Base-by-base conservation (phyloP, 345 rosid genomes). In the Mercurialis annua region DNA sequence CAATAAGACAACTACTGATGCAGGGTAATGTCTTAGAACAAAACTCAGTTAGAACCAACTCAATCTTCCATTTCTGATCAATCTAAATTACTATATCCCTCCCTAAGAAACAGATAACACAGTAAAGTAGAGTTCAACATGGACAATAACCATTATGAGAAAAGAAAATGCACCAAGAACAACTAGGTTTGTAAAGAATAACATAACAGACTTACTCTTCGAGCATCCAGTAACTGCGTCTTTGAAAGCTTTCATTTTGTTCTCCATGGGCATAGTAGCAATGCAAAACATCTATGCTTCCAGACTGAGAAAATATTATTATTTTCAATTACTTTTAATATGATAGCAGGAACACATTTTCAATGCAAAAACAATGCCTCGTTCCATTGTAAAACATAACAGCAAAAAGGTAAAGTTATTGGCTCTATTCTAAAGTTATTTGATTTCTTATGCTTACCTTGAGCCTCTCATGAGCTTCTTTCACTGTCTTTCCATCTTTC, bases 221-320 rank as follows among this genome's bases (percentile, higher is more conserved):
- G 76, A 94, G 99, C 95, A 89, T 76, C 97, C 99, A 94, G 64
- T 94, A 94, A 69, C 95, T 86, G 80, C 99, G 90, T 56, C 99
- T 86, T 70, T 91, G 99, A 74, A 94, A 94, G 75, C 78, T 84
- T 71, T 89, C 95, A 62, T 89, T 82, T 9, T 87, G 87, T 79
- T 91, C 92, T 59, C 97, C 97, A 71, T 91, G 99, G 4, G 99
- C 97, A 86, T 94, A 94, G 73, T 94, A 94, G 73, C 97, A 91
- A 75, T 94, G 99, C 75, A 94, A 73, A 63, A 91, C 97, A 68
- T 94, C 99, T 67, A 91, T 47, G 24, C 95, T 86, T 76, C 99
- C 99, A 15, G 83, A 86, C 99, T 94, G 84, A 73, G 78, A 59
- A 15, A 31, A 77, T 33, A 44, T 34, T 33, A 21, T 49, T 51